A percentile compares a stretch with the other conserved stretches of the same genome.
Conservation (phyloP, 73 alveolate species). For the Tetrahymena elliotti region DNA sequence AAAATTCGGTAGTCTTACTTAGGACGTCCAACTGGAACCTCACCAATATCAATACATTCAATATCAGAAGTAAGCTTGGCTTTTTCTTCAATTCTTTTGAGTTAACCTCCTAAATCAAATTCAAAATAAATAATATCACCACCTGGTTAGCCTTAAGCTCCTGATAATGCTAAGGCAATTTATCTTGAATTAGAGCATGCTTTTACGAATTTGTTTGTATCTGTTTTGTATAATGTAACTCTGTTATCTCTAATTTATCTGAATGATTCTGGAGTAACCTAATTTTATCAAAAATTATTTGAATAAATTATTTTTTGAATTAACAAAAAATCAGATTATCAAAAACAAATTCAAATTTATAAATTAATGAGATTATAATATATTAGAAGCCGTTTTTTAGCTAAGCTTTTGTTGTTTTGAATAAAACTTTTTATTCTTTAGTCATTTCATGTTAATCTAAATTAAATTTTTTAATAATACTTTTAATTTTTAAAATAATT, state of each 20-base stretch:
- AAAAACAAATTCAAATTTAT: too few relatives aligned
- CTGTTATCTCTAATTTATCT: conserved; percentile 74
- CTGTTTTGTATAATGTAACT: conserved; percentile 72
- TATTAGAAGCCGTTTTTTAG: too few relatives aligned
- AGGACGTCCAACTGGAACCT: conserved; percentile 91
- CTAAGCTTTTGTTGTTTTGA: too few relatives aligned
- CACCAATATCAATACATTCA: conserved; percentile 78
- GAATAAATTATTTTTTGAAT: too few relatives aligned
- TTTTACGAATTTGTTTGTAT: conserved; percentile 68
- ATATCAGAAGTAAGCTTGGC: conserved; percentile 82
- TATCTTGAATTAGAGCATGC: conserved; percentile 83
- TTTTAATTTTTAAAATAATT: neutral
- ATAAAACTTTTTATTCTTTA: too few relatives aligned
- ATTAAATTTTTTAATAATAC: too few relatives aligned
- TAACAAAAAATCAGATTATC: too few relatives aligned
- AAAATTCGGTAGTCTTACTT: conserved; percentile 20
- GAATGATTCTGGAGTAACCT: conserved; percentile 48
- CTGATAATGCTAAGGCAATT: conserved; percentile 79
- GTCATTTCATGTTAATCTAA: too few relatives aligned
- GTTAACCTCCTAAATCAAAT: conserved; percentile 75
- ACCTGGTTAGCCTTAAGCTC: conserved; percentile 56
- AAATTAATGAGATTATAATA: too few relatives aligned
- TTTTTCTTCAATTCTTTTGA: conserved; percentile 50
- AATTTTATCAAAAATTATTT: neutral
- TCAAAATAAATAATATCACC: conserved; percentile 96